Conservation (phyloP, 176 grass and related monocot genomes). For the Dendrocalamus sinicus region DNA sequence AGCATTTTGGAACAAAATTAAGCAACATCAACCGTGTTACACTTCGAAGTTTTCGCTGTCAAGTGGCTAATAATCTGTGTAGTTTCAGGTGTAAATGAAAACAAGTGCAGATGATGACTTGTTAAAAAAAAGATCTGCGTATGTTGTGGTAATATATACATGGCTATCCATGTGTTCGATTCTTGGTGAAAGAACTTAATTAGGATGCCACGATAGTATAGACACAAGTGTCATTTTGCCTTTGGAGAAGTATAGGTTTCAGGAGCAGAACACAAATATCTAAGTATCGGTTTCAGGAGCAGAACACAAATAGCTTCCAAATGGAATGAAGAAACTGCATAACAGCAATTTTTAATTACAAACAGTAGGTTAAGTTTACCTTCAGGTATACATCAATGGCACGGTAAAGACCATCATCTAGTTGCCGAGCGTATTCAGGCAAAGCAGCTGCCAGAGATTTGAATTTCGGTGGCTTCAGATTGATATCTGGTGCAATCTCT, state of each 20-base stretch:
- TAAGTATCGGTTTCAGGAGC: background rate
- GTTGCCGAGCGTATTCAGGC: constrained; percentile 62
- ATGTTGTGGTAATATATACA: background rate
- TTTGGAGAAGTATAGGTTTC: constrained; percentile 8
- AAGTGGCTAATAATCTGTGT: background rate
- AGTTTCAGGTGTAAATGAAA: background rate
- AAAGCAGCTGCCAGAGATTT: constrained; percentile 57
- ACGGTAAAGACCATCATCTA: constrained; percentile 69
- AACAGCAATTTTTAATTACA: background rate
- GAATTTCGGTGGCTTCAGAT: constrained; percentile 67
- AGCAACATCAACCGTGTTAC: background rate
- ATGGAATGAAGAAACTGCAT: background rate
- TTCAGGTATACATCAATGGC: constrained; percentile 78
- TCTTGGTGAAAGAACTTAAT: background rate
- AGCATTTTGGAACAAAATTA: background rate
- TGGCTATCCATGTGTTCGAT: background rate
- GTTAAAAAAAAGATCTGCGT: background rate
- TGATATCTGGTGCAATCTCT: constrained; percentile 71
- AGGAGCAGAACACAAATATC: background rate
- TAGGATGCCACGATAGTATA: background rate
- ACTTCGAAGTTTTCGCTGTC: background rate
- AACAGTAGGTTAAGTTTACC: constrained; percentile 29
- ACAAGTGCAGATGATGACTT: background rate
- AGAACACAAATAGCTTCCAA: background rate
- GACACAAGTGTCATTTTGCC: background rate